A percentile compares a stretch with the other conserved stretches of the same genome.
These are phyloP conservation scores for Ailanthus altissimus DNA, from an alignment of 345 rosid species.

Conservation along the genomic window DNA sequence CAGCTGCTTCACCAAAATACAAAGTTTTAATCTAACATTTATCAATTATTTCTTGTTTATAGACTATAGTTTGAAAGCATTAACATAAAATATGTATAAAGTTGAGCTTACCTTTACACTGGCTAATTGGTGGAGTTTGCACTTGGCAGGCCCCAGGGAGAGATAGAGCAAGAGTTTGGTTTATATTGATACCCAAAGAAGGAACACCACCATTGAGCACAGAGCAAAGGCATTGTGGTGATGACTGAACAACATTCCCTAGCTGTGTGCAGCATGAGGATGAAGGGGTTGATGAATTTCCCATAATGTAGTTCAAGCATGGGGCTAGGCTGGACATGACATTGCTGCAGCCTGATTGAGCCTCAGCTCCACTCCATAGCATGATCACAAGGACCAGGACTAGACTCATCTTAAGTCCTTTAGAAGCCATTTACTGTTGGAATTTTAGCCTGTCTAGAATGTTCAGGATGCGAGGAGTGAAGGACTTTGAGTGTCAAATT, in stretches of 20 bases:
- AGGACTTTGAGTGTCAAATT: not conserved
- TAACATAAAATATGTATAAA: not conserved
- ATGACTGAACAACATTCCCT: constrained; percentile 49
- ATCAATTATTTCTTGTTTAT: not conserved
- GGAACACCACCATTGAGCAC: constrained; percentile 49
- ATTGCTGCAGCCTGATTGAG: constrained; percentile 37
- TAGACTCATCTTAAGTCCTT: constrained; percentile 26
- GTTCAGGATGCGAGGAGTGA: not conserved
- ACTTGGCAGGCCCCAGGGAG: constrained; percentile 69
- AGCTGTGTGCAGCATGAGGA: constrained; percentile 66
- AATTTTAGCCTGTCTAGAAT: not conserved
- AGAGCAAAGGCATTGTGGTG: constrained; percentile 69
- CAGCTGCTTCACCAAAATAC: constrained; percentile 34
- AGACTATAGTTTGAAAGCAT: not conserved
- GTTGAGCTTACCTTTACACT: constrained; percentile 49
- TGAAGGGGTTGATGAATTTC: constrained; percentile 66
- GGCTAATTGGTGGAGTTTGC: constrained; percentile 59
- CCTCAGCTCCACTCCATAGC: constrained; percentile 32
- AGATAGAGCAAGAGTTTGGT: constrained; percentile 63
- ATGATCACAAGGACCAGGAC: constrained; percentile 33
- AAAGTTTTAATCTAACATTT: not conserved
- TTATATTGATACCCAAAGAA: constrained; percentile 52
- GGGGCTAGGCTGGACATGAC: constrained; percentile 47
- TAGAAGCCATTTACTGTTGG: constrained; percentile 31
- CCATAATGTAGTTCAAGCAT: constrained; percentile 56